These are phyloP conservation scores for Penstemon eatonii DNA, from an alignment of 257 asterid species.

Conservation along the genomic window DNA sequence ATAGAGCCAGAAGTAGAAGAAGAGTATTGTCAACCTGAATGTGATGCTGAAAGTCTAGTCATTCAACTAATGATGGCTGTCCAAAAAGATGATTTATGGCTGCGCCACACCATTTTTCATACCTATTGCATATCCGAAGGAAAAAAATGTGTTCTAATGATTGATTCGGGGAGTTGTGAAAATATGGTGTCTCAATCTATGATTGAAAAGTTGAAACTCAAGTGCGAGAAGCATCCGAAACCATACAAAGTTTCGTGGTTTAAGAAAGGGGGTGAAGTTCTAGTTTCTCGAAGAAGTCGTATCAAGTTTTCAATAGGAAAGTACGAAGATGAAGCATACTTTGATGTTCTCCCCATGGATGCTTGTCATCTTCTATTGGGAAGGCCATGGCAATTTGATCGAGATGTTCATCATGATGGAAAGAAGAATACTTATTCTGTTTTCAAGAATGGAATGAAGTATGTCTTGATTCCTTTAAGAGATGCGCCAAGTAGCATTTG, in stretches of 20 bases:
- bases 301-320: background rate
- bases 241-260: background rate
- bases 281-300: background rate
- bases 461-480: background rate
- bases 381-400: background rate
- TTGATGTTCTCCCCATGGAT: background rate
- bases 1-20: background rate
- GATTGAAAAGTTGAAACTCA: background rate
- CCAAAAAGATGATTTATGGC: background rate
- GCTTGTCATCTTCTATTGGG: background rate
- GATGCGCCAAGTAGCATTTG: background rate
- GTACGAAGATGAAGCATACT: background rate
- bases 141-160: background rate
- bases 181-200: background rate
- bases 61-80: background rate
- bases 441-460: background rate
- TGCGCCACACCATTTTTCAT: background rate
- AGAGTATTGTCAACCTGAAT: background rate
- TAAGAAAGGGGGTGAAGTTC: background rate
- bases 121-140: background rate
- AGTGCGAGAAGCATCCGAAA: background rate
- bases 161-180: background rate
- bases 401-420: background rate
- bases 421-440: background rate
- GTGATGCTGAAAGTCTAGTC: constrained; percentile 6